Conservation (phyloP, 306 rosid species). For the Pterocarpus santalinus region DNA sequence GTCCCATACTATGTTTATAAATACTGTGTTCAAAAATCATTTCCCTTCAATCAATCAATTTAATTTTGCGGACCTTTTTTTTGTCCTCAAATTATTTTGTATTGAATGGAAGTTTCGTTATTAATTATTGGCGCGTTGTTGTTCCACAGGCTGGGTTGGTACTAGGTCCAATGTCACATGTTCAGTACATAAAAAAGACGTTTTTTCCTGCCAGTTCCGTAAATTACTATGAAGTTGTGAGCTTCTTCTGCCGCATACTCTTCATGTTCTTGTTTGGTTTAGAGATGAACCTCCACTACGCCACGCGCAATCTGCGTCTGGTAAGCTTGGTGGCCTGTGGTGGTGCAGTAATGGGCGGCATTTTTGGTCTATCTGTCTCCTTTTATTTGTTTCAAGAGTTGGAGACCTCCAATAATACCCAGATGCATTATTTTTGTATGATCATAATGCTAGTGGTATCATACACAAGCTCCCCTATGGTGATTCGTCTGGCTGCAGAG, state of each 20-base stretch:
- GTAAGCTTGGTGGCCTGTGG: conserved; percentile 63
- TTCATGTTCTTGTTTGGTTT: conserved; percentile 89
- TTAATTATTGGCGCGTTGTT: conserved; percentile 31
- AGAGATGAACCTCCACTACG: conserved; percentile 66
- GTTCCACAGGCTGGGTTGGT: conserved; percentile 81
- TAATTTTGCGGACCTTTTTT: too few species aligned
- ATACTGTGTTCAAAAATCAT: too few species aligned
- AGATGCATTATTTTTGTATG: conserved; percentile 39
- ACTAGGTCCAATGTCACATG: conserved; percentile 81
- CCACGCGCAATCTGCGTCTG: conserved; percentile 50
- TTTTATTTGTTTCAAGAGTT: conserved; percentile 61
- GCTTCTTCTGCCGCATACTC: conserved; percentile 81
- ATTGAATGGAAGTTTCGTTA: background rate
- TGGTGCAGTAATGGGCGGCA: conserved; percentile 56
- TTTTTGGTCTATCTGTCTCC: conserved; percentile 68
- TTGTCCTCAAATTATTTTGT: too few species aligned
- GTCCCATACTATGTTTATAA: too few species aligned
- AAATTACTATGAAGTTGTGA: conserved; percentile 85
- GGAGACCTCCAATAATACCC: background rate
- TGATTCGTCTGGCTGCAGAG: conserved; percentile 78
- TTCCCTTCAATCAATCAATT: too few species aligned
- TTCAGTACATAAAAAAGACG: conserved; percentile 41
- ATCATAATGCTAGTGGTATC: conserved; percentile 61
- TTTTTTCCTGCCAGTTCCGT: conserved; percentile 74
- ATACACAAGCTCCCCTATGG: conserved; percentile 88